Percentiles rank a stretch among this genome's conserved stretches.
phyloP scores from a whole-genome alignment of 257 asterid genomes.

The Primulina tabacum region DNA sequence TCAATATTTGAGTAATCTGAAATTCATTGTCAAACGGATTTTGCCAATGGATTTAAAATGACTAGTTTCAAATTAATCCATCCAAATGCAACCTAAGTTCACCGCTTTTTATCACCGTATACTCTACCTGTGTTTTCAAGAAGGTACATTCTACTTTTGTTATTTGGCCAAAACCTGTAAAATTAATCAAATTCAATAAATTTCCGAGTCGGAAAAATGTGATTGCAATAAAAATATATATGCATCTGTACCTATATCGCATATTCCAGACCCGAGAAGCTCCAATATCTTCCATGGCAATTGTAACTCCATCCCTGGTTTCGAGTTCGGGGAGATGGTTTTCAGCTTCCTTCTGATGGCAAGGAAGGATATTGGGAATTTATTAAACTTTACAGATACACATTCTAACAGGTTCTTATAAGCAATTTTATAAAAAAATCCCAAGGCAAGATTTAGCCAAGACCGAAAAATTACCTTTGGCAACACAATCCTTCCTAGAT shows the following conservation, averaged over 20 bases:
- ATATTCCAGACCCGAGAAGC: conserved; percentile 78
- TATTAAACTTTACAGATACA: neutral
- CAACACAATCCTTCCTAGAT: conserved; percentile 86
- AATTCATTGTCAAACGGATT: no score
- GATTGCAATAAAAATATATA: neutral
- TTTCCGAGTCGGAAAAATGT: no score
- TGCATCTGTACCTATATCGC: conserved; percentile 65
- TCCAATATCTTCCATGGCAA: conserved; percentile 90
- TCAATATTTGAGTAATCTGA: no score
- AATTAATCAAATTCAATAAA: neutral
- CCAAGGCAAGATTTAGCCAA: neutral
- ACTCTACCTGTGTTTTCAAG: conserved; percentile 75
- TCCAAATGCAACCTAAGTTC: no score
- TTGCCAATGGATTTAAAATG: no score
- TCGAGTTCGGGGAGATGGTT: conserved; percentile 85
- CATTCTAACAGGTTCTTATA: neutral
- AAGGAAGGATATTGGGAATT: conserved; percentile 4
- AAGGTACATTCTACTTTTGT: conserved; percentile 94
- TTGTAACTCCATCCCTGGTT: conserved; percentile 82
- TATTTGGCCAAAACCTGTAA: conserved; percentile 75
- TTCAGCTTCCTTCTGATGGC: conserved; percentile 82
- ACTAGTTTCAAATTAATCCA: no score
- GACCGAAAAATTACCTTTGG: conserved; percentile 60
- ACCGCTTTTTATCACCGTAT: no score
- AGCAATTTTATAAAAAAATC: neutral